These are phyloP conservation scores for Cyclotella cryptica DNA, from an alignment of 108 stramenopile genomes.

Conservation along the genomic window DNA sequence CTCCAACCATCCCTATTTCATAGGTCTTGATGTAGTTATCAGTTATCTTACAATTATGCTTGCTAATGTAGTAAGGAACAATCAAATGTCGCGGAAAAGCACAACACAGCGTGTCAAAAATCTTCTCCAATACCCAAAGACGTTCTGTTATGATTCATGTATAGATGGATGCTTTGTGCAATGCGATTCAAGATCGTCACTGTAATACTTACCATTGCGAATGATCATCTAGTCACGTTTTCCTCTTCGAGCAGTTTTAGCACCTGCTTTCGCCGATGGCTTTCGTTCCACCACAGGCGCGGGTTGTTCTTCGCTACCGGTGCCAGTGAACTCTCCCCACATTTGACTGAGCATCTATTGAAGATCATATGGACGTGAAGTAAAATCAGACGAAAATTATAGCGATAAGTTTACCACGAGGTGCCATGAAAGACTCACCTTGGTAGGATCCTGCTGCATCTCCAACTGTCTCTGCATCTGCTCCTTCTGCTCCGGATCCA, in stretches of 20 bases:
- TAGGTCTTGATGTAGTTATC: constrained; percentile 9
- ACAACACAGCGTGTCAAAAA: not conserved
- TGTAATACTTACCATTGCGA: no score
- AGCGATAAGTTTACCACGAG: not conserved
- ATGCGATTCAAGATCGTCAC: no score
- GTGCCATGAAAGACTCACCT: constrained; percentile 34
- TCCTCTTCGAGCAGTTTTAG: constrained; percentile 49
- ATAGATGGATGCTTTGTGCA: no score
- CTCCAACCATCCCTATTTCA: constrained; percentile 14
- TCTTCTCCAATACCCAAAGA: no score
- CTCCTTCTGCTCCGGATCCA: constrained; percentile 90
- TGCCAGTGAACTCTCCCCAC: constrained; percentile 70
- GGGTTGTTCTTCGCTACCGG: constrained; percentile 50
- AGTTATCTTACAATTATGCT: no score
- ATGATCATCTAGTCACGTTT: constrained; percentile 41
- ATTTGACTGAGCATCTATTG: constrained; percentile 72
- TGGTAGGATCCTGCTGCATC: constrained; percentile 86
- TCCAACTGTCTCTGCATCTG: constrained; percentile 88
- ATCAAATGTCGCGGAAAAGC: not conserved
- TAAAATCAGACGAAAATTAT: not conserved
- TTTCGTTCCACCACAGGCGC: constrained; percentile 36
- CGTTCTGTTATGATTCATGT: no score
- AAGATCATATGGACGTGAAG: not conserved
- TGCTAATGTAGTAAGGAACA: not conserved
- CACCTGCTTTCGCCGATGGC: constrained; percentile 55